Percentiles rank a stretch among this genome's conserved stretches.
Conservation (phyloP, 495 filamentous ascomycete genomes). For the Neurospora sp. region DNA sequence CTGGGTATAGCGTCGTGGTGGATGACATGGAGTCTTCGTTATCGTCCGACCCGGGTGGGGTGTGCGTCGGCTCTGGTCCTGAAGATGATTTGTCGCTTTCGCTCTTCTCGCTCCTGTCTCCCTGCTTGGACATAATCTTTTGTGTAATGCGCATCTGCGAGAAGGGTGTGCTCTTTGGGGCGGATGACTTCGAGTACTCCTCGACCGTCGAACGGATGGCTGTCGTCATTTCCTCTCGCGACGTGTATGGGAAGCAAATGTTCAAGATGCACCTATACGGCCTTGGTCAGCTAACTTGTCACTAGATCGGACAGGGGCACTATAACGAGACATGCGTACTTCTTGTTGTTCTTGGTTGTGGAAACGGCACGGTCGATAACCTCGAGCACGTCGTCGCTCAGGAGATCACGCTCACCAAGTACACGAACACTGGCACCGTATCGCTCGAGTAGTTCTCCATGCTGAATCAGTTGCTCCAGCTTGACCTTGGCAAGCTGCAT, state of each 20-base stretch:
- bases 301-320: neutral
- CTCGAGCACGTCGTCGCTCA: constrained; percentile 78
- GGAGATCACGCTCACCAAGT: constrained; percentile 67
- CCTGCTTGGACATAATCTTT: constrained; percentile 58
- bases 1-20: constrained; percentile 34
- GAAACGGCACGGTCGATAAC: constrained; percentile 74
- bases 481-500: constrained; percentile 98
- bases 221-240: constrained; percentile 89
- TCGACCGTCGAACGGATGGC: constrained; percentile 78
- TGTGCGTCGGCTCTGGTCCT: constrained; percentile 5
- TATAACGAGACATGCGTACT: constrained; percentile 33
- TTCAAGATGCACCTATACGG: constrained; percentile 64
- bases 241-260: constrained; percentile 96
- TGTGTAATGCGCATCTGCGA: constrained; percentile 78
- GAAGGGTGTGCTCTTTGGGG: constrained; percentile 56
- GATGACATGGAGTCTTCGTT: constrained; percentile 49
- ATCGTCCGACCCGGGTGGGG: constrained; percentile 26
- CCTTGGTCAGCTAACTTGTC: constrained; percentile 7
- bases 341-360: constrained; percentile 73
- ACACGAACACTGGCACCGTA: constrained; percentile 84
- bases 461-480: constrained; percentile 78
- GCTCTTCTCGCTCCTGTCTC: constrained; percentile 33
- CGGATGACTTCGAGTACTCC: constrained; percentile 63
- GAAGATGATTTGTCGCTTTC: constrained; percentile 15
- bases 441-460: constrained; percentile 84